Evolutionary conservation across 371 early-diverging fungal species (phyloP), one percentile per base, ranked within the genome.

Genomic region (Mucor mucedo): DNA sequence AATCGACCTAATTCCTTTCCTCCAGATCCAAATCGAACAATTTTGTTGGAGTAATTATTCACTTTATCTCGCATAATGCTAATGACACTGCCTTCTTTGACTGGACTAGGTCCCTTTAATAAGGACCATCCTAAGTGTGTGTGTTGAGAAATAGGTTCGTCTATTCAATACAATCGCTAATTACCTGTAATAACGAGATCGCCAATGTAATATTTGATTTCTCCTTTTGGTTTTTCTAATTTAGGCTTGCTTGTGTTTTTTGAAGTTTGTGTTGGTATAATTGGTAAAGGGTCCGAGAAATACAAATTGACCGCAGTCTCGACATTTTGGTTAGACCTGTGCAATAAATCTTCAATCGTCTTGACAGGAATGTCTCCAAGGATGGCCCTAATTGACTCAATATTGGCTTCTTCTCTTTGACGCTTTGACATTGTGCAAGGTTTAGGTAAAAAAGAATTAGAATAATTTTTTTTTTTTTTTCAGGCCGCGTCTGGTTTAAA

Each of bases 1-100:
- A 86, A 35, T 13, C 87, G 63, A 29, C 87, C 87, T 28, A 86
- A 62, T 53, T 84, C 84, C 28, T 55, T 30, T 28, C 70, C 72
- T 4, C 55, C n/a, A 16, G n/a, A 14, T 8, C 75, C 69, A 47
- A 86, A 82, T 13, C 87, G 82, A 5, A 86, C 87, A 54, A 86
- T 80, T 50, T 70, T 76, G 47, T 59, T 50, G n/a, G 16, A 28
- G 16, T 47, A 13, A 27, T 48, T 55, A 2, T 14, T 30, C 1
- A 58, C 49, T 50, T 59, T 70, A 42, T 70, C 66, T 55, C 78
- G 65, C 9, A 64, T 67, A 38, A 81, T 67, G 0, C 33, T 42
- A 9, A 78, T 65, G 1, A 7, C 2, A 44, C 71, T 69, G 3
- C 81, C 81, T 65, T 76, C 71, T 6, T 56, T 52, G 4, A 81